Evolutionary conservation across 306 rosid species (phyloP).

Genomic region (Sesbania bispinosa): DNA sequence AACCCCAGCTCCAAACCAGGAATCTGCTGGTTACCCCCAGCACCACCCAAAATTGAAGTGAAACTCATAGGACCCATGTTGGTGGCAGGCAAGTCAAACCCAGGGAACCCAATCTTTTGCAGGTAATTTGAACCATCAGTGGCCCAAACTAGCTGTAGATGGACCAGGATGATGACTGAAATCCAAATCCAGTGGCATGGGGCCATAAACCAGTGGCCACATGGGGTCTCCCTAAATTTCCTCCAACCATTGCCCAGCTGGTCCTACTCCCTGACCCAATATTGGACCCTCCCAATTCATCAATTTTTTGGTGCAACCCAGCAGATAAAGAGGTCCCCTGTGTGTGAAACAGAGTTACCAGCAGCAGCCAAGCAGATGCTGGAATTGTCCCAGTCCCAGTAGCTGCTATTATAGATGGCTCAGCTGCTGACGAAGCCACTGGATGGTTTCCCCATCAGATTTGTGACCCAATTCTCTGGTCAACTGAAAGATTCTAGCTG

Average conservation of each 20-base stretch:
- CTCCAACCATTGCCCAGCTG: constrained; percentile 77
- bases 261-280: constrained; percentile 61
- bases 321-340: constrained; percentile 65
- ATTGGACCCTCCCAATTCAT: constrained; percentile 65
- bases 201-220: constrained; percentile 76
- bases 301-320: constrained; percentile 63
- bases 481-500: constrained; percentile 88
- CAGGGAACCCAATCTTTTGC: constrained; percentile 77
- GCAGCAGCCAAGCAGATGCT: constrained; percentile 82
- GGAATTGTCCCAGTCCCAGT: constrained; percentile 94
- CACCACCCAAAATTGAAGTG: constrained; percentile 83
- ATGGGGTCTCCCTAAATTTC: constrained; percentile 79
- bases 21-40: constrained; percentile 46
- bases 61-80: constrained; percentile 88
- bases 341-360: constrained; percentile 51
- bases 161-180: constrained; percentile 62
- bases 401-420: constrained; percentile 83
- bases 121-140: constrained; percentile 67
- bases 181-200: constrained; percentile 65
- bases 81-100: constrained; percentile 64
- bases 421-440: constrained; percentile 96
- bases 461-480: constrained; percentile 95
- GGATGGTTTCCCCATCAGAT: constrained; percentile 97
- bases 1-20: constrained; percentile 95
- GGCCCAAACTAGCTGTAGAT: constrained; percentile 38